A percentile compares a stretch with the other conserved stretches of the same genome.
phyloP scores from a whole-genome alignment of 75 land plant species.

The Ceratopteris richardii region DNA sequence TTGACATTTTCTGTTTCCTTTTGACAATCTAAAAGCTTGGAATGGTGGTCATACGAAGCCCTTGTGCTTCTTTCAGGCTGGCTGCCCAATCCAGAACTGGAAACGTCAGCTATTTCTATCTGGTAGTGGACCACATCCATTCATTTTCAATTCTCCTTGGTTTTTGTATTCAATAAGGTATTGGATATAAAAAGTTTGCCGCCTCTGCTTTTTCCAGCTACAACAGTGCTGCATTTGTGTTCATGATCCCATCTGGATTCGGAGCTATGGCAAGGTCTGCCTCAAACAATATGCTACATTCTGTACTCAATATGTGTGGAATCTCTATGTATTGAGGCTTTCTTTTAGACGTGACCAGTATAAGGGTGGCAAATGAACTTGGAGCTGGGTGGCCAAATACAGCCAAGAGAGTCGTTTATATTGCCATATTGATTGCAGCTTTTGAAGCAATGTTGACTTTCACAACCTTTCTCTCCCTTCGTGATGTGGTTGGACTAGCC shows the following conservation, averaged over 20 bases:
- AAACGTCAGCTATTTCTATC: conserved; percentile 56
- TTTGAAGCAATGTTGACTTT: conserved; percentile 30
- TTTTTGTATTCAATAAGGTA: neutral
- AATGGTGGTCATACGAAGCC: conserved; percentile 72
- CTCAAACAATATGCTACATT: too few relatives aligned
- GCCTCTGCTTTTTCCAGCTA: conserved; percentile 7
- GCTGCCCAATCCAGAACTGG: conserved; percentile 64
- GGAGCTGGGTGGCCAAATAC: conserved; percentile 63
- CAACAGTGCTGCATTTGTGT: conserved; percentile 9
- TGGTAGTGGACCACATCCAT: conserved; percentile 26
- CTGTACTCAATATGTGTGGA: neutral
- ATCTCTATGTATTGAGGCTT: too few relatives aligned
- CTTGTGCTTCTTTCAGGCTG: conserved; percentile 61
- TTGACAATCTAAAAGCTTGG: conserved; percentile 38
- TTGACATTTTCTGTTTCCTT: neutral
- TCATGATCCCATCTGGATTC: conserved; percentile 57
- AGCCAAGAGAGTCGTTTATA: conserved; percentile 38
- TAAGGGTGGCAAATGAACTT: conserved; percentile 66
- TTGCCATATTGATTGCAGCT: conserved; percentile 23
- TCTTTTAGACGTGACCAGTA: too few relatives aligned
- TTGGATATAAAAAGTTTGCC: too few relatives aligned
- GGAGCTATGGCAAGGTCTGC: conserved; percentile 69
- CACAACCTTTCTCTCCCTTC: conserved; percentile 23
- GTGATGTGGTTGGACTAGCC: conserved; percentile 28
- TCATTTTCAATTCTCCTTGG: neutral